Evolutionary conservation across 805 yeast species (phyloP).

Genomic region (Saturnispora galanensis): DNA sequence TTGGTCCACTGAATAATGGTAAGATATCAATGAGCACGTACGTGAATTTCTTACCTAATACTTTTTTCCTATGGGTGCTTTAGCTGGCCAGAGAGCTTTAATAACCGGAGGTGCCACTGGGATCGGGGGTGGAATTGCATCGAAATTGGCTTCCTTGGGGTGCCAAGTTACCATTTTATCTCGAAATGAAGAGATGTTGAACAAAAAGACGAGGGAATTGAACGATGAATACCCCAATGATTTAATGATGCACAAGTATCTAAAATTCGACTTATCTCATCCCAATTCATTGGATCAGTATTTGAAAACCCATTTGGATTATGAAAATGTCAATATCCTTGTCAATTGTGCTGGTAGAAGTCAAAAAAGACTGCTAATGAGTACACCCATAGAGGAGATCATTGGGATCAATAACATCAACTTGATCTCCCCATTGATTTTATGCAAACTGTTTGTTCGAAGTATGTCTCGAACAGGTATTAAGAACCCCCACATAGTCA

Average conservation of each 20-base stretch:
- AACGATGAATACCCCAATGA: conserved; percentile 13
- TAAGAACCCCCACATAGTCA: conserved; percentile 37
- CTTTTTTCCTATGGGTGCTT: not conserved
- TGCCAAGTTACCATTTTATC: conserved; percentile 43
- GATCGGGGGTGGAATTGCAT: conserved; percentile 50
- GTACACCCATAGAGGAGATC: conserved; percentile 34
- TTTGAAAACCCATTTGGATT: conserved; percentile 15
- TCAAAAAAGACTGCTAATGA: conserved; percentile 41
- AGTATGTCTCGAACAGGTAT: conserved; percentile 35
- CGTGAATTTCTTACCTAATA: too few species aligned
- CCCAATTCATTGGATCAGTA: conserved; percentile 10
- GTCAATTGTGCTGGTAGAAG: conserved; percentile 63
- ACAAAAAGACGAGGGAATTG: conserved; percentile 16
- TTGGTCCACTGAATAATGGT: too few species aligned
- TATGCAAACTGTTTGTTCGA: conserved; percentile 42
- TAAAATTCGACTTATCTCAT: conserved; percentile 27
- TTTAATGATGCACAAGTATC: conserved; percentile 22
- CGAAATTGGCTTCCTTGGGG: conserved; percentile 40
- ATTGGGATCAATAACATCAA: conserved; percentile 42
- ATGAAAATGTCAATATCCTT: conserved; percentile 34
- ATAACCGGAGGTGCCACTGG: conserved; percentile 69
- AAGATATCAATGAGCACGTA: too few species aligned
- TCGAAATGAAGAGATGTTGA: conserved; percentile 32
- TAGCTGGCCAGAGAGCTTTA: conserved; percentile 28
- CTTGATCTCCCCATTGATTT: conserved; percentile 48